phyloP scores from a whole-genome alignment of 2,329 filamentous ascomycete species.

The Fusarium vanettenii region DNA sequence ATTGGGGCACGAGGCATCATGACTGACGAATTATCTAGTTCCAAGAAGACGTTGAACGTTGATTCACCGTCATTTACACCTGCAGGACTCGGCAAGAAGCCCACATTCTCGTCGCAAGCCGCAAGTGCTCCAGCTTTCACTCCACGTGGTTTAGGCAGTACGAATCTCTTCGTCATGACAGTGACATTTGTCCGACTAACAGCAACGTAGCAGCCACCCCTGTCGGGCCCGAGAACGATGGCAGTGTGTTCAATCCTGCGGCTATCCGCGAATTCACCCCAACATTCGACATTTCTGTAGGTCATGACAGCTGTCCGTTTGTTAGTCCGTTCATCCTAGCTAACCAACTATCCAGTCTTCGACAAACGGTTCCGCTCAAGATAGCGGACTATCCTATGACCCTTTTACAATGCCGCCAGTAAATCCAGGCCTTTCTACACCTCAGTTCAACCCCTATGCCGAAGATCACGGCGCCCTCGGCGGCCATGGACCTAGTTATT shows the following conservation, averaged over 20 bases:
- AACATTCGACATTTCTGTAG: slow-evolving; percentile 65
- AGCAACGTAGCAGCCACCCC: slow-evolving; percentile 49
- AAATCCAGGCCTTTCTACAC: slow-evolving; percentile 60
- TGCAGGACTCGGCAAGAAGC: slow-evolving; percentile 70
- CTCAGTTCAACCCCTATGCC: slow-evolving; percentile 80
- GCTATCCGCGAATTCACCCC: slow-evolving; percentile 71
- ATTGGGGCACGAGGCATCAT: background rate
- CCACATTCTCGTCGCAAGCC: slow-evolving; percentile 87
- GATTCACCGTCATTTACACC: slow-evolving; percentile 97
- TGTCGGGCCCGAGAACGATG: slow-evolving; percentile 56
- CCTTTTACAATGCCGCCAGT: slow-evolving; percentile 72
- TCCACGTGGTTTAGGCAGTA: slow-evolving; percentile 69
- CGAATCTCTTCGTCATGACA: slow-evolving; percentile 9
- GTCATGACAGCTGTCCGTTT: slow-evolving; percentile 24
- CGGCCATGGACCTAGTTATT: slow-evolving; percentile 72
- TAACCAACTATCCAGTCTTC: slow-evolving; percentile 44
- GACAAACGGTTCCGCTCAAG: slow-evolving; percentile 62
- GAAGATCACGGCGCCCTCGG: slow-evolving; percentile 74
- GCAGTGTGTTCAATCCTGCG: slow-evolving; percentile 65
- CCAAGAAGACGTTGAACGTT: slow-evolving; percentile 88
- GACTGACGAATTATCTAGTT: slow-evolving; percentile 47
- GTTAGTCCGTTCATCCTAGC: background rate
- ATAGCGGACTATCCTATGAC: slow-evolving; percentile 63
- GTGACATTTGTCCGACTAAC: slow-evolving; percentile 19
- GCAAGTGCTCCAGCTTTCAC: slow-evolving; percentile 91